phyloP scores from a whole-genome alignment of 2,329 filamentous ascomycete species.

The Nakataea oryzae region DNA sequence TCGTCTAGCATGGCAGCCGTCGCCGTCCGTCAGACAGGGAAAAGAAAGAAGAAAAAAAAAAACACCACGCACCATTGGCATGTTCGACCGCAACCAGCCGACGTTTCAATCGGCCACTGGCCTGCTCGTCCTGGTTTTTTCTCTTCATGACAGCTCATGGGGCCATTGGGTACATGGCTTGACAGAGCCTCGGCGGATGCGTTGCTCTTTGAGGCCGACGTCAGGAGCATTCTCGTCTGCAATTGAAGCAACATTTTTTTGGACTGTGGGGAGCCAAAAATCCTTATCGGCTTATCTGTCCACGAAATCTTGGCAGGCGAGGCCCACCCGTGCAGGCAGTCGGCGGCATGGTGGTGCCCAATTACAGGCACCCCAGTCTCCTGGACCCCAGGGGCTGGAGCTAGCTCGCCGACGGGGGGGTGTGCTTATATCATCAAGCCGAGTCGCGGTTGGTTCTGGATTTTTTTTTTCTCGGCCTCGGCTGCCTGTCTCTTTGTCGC shows the following conservation, averaged over 20 bases:
- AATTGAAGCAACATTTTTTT: not conserved
- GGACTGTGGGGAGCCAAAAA: not conserved
- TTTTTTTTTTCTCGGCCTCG: slow-evolving; percentile 7
- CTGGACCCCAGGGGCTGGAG: not conserved
- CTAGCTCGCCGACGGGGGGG: not conserved
- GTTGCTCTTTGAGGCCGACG: not conserved
- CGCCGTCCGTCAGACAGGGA: not conserved
- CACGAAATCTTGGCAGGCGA: not conserved
- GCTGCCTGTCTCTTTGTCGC: not conserved
- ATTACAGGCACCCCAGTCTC: too few relatives aligned
- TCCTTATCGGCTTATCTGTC: not conserved
- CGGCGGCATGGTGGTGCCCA: too few relatives aligned
- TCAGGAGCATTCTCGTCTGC: not conserved
- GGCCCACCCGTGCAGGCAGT: too few relatives aligned
- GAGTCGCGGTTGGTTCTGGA: not conserved
- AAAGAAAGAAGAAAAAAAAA: not conserved
- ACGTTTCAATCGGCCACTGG: not conserved
- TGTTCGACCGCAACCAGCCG: not conserved
- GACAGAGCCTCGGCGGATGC: not conserved
- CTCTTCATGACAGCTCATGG: not conserved
- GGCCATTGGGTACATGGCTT: not conserved
- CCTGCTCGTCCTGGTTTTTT: not conserved
- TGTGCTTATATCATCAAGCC: not conserved
- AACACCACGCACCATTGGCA: not conserved
- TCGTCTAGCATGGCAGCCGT: not conserved